phyloP scores from a whole-genome alignment of 208 protist species.

The Naegleria gruberi region DNA sequence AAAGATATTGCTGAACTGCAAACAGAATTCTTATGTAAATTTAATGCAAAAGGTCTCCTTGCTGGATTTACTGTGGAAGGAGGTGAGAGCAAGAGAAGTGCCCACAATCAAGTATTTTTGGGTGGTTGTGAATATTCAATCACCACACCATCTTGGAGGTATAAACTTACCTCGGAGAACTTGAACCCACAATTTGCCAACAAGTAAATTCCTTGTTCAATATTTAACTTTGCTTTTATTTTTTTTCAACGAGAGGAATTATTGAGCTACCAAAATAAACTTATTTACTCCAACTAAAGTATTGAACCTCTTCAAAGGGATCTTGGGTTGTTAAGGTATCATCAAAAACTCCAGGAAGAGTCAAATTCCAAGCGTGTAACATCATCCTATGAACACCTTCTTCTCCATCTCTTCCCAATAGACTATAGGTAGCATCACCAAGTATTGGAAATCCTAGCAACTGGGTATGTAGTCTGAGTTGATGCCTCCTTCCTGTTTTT shows the following conservation, averaged over 20 bases:
- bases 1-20: not conserved
- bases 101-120: not conserved
- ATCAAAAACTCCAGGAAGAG: slow-evolving; percentile 25
- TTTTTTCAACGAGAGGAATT: no score
- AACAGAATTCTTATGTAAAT: not conserved
- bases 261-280: no score
- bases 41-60: not conserved
- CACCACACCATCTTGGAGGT: not conserved
- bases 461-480: slow-evolving; percentile 63
- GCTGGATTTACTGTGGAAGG: not conserved
- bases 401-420: not conserved
- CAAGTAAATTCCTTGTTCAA: not conserved
- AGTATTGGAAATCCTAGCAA: slow-evolving; percentile 30
- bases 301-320: not conserved
- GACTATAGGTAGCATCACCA: slow-evolving; percentile 24
- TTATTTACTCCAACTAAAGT: not conserved
- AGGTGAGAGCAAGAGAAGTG: slow-evolving; percentile 1
- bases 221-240: no score
- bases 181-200: not conserved
- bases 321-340: not conserved
- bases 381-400: slow-evolving; percentile 27
- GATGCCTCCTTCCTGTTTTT: slow-evolving; percentile 60
- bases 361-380: slow-evolving; percentile 37
- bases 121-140: slow-evolving; percentile 10
- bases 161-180: not conserved